Base-by-base conservation (phyloP, 2,329 filamentous ascomycete genomes). In the Simplicillium sp. region DNA sequence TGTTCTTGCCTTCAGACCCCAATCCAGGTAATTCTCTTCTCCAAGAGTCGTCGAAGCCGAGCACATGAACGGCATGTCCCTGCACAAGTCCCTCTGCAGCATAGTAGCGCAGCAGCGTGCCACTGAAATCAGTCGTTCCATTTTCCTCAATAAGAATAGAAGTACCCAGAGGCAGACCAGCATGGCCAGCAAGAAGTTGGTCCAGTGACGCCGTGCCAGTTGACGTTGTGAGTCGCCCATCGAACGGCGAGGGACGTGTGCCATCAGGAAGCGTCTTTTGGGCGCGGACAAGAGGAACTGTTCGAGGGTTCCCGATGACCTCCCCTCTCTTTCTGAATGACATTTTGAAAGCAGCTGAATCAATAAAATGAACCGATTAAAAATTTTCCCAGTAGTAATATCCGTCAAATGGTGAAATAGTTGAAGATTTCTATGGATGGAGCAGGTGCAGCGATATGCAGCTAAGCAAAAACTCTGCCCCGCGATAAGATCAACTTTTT, bases 31-130 rank as follows among this genome's bases (percentile, higher is more conserved):
- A 67, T 50, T 90, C 87, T 47, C 84, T 71, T 31, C 80, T 78
- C 92, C 92, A 97, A 36, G 73, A 69, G 46, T 92, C 84, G 7
- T 80, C 77, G 46, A 86, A 71, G 2, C 88, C 90, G 31, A 97
- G 71, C 3, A 94, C 78, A 61, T 96, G 88, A 38, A 98, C 77
- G 43, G 81, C 75, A 55, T 98, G 92, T 1, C 87, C 88, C 56
- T 98, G 92, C 6, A 94, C 77, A 4, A 97, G 75, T 2, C 92
- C 92, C 62, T 98, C 89, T 0, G 90, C 89, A 1, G 88, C 90
- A 63, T 87, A 98, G 59, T 92, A 96, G 41, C 85, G 77, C 35
- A 96, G 64, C 43, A 97, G 65, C 18, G 86, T 77, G 2, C 89
- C 87, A 0, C 86, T 81, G 65, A 94, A 98, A 59, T 98, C 92